These are phyloP conservation scores for Neurospora sp. DNA, from an alignment of 495 filamentous ascomycete species.

Conservation along the genomic window DNA sequence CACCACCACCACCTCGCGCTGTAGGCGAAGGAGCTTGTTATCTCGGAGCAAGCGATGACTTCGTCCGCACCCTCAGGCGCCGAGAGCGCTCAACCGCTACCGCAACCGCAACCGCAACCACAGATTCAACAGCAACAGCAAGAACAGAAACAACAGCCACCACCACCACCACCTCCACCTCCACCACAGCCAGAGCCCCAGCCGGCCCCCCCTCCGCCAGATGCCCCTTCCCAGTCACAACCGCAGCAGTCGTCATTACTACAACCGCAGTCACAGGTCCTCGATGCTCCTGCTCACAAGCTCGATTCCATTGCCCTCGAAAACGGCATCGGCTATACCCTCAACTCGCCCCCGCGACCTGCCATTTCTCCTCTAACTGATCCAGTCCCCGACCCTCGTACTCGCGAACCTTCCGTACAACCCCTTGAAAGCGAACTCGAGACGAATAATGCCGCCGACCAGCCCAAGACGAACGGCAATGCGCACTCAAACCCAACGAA, in stretches of 20 bases:
- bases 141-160: not conserved
- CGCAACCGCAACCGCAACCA: not conserved
- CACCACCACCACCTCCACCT: not conserved
- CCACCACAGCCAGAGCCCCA: not conserved
- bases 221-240: not conserved
- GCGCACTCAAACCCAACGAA: not conserved
- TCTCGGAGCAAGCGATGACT: conserved; percentile 24
- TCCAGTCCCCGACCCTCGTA: conserved; percentile 14
- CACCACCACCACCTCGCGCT: not conserved
- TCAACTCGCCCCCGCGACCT: conserved; percentile 23
- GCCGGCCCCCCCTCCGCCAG: not conserved
- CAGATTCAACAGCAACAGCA: not conserved
- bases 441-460: not conserved
- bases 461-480: not conserved
- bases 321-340: not conserved
- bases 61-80: conserved; percentile 20
- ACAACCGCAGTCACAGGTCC: not conserved
- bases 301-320: not conserved
- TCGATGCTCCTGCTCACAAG: not conserved
- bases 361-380: conserved; percentile 26
- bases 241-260: not conserved
- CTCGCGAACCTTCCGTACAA: conserved; percentile 16
- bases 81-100: conserved; percentile 1
- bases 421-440: not conserved
- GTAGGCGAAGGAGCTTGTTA: conserved; percentile 28